phyloP scores from a whole-genome alignment of 73 alveolate genomes.

The Durusdinium trenchii region DNA sequence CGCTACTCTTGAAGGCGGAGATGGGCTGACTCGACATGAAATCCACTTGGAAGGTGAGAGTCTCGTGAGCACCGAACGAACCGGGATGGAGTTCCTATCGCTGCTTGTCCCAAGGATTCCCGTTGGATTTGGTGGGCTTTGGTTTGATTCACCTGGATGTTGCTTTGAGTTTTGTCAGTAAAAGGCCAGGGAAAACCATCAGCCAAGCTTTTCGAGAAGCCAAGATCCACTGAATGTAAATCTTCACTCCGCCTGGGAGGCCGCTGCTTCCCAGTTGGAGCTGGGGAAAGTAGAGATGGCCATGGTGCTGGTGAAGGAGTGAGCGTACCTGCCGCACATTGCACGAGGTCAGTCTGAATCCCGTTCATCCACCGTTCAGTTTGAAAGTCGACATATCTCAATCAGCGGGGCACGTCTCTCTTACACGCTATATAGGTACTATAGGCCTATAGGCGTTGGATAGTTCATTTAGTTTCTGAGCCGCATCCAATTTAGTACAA shows the following conservation, averaged over 20 bases:
- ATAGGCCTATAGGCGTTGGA: no score
- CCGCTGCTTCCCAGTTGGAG: background rate
- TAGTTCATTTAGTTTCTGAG: no score
- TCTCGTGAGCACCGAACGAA: background rate
- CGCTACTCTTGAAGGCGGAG: conserved; percentile 15
- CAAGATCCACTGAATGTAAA: no score
- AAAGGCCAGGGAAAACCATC: background rate
- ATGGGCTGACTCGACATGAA: background rate
- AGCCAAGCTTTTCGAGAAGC: background rate
- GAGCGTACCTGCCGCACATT: no score
- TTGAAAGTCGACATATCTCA: no score
- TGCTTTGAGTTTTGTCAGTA: background rate
- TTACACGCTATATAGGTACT: no score
- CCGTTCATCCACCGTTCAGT: no score
- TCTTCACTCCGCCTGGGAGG: background rate
- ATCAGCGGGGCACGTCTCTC: no score
- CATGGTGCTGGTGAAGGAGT: conserved; percentile 12
- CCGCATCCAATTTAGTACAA: no score
- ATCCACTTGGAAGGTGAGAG: background rate
- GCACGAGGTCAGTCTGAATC: no score
- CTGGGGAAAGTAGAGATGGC: conserved; percentile 25
- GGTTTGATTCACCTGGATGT: background rate
- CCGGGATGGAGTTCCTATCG: no score
- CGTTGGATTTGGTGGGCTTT: background rate
- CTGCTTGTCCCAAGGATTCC: background rate